Conservation (phyloP, 2,329 filamentous ascomycete genomes). For the Claviceps sp. region DNA sequence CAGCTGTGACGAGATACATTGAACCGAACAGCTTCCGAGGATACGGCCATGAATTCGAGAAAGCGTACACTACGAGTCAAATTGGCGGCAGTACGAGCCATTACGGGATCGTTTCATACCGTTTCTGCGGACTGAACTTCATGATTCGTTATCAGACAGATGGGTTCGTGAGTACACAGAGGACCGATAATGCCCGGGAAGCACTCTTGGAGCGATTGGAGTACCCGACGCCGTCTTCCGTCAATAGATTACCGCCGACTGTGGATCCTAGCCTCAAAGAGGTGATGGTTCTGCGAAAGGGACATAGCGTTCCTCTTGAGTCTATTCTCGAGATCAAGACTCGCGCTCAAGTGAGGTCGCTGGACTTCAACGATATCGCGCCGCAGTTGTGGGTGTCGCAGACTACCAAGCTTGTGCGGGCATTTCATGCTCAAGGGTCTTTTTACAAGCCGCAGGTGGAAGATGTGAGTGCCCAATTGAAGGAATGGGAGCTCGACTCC, state of each 20-base stretch:
- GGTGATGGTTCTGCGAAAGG: conserved; percentile 19
- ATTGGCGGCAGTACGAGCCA: conserved; percentile 27
- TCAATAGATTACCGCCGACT: conserved; percentile 1
- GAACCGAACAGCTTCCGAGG: conserved; percentile 23
- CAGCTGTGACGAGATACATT: conserved; percentile 16
- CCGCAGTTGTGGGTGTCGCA: conserved; percentile 33
- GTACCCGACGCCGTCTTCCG: conserved; percentile 13
- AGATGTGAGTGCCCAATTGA: conserved; percentile 19
- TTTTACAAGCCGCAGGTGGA: conserved; percentile 19
- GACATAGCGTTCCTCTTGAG: conserved; percentile 17
- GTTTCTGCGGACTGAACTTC: conserved; percentile 25
- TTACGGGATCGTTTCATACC: conserved; percentile 30
- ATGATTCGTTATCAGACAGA: conserved; percentile 31
- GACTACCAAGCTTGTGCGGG: conserved; percentile 32
- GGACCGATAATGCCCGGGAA: no score
- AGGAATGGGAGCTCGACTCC: conserved; percentile 22
- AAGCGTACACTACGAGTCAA: conserved; percentile 24
- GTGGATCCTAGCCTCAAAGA: conserved; percentile 10
- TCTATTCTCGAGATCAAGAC: conserved; percentile 34
- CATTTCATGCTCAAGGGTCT: conserved; percentile 24
- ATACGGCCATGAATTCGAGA: conserved; percentile 31
- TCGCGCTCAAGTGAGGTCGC: conserved; percentile 16
- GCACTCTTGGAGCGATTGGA: conserved; percentile 13
- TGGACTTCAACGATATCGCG: conserved; percentile 22
- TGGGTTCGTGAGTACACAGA: conserved; percentile 18